A percentile compares a stretch with the other conserved stretches of the same genome.
Evolutionary conservation across 2,329 filamentous ascomycete genomes (phyloP).

Genomic region (Apiospora pterosperma): DNA sequence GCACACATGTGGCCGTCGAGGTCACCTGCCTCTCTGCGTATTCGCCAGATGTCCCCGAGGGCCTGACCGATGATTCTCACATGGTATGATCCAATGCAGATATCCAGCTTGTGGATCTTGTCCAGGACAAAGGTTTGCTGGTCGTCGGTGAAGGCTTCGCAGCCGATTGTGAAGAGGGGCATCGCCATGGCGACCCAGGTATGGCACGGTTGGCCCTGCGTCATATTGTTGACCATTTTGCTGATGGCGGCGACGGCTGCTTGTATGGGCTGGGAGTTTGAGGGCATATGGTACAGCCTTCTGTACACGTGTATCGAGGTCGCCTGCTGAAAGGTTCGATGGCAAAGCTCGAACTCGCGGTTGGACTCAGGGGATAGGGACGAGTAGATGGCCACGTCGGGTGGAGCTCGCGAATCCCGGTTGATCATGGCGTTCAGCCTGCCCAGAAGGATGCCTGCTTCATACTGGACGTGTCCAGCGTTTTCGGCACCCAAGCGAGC

Average conservation of each 20-base stretch:
- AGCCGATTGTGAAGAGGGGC: constrained; percentile 19
- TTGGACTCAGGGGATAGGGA: constrained; percentile 9
- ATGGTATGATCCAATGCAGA: constrained; percentile 15
- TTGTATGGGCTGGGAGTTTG: constrained; percentile 9
- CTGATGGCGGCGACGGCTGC: constrained; percentile 8
- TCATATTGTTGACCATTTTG: constrained; percentile 13
- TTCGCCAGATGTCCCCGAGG: constrained; percentile 12
- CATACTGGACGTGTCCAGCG: background rate
- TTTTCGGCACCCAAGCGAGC: background rate
- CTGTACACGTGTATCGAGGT: constrained; percentile 16
- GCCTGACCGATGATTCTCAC: constrained; percentile 13
- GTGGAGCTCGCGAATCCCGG: constrained; percentile 12
- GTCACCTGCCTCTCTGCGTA: constrained; percentile 10
- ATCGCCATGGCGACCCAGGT: constrained; percentile 22
- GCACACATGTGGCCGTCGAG: constrained; percentile 7
- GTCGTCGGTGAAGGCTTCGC: constrained; percentile 15
- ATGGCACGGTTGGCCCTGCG: constrained; percentile 11
- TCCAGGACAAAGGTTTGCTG: constrained; percentile 15
- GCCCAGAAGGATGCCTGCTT: constrained; percentile 17
- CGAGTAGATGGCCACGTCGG: constrained; percentile 11
- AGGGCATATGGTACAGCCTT: constrained; percentile 15
- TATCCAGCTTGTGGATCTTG: constrained; percentile 13
- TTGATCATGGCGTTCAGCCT: constrained; percentile 16
- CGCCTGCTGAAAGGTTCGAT: constrained; percentile 18
- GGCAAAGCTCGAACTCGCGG: constrained; percentile 17